These are phyloP conservation scores for Pichia sp. DNA, from an alignment of 1,139 yeast species.

Conservation along the genomic window DNA sequence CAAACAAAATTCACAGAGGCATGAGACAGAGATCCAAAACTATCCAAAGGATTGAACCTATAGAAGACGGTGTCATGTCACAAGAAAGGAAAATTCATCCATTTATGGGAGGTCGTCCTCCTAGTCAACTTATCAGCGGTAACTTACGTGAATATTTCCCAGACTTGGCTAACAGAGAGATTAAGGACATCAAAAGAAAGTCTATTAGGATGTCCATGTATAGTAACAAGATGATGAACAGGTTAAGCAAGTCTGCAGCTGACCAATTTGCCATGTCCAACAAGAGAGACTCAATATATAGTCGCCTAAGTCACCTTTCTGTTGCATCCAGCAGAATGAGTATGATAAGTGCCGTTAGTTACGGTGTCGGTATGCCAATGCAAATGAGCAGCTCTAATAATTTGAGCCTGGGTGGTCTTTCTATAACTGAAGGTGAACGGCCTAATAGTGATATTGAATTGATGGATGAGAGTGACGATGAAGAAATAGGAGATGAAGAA, in stretches of 20 bases:
- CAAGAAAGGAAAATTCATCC: constrained; percentile 31
- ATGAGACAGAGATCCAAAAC: not conserved
- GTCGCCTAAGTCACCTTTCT: constrained; percentile 13
- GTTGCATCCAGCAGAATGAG: constrained; percentile 23
- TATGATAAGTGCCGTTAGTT: constrained; percentile 18
- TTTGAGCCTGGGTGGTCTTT: not conserved
- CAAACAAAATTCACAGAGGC: constrained; percentile 32
- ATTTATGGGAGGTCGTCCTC: constrained; percentile 87
- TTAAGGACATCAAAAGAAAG: constrained; percentile 76
- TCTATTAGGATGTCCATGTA: constrained; percentile 46
- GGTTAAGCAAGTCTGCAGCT: constrained; percentile 1
- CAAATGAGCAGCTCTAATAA: constrained; percentile 4
- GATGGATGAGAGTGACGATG: constrained; percentile 27
- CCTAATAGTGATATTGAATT: constrained; percentile 21
- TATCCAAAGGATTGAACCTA: not conserved
- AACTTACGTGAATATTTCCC: constrained; percentile 92
- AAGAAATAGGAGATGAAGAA: constrained; percentile 24
- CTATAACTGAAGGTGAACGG: constrained; percentile 3
- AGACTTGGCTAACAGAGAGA: constrained; percentile 61
- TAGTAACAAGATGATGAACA: constrained; percentile 20
- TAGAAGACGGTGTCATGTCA: not conserved
- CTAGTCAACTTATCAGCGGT: constrained; percentile 84
- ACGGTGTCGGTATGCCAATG: constrained; percentile 23
- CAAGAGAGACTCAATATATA: constrained; percentile 20
- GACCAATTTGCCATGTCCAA: constrained; percentile 2